Percentiles rank a stretch among this genome's conserved stretches.
Conservation (phyloP, 768 basidiomycete genomes). For the Amanita rimosa region DNA sequence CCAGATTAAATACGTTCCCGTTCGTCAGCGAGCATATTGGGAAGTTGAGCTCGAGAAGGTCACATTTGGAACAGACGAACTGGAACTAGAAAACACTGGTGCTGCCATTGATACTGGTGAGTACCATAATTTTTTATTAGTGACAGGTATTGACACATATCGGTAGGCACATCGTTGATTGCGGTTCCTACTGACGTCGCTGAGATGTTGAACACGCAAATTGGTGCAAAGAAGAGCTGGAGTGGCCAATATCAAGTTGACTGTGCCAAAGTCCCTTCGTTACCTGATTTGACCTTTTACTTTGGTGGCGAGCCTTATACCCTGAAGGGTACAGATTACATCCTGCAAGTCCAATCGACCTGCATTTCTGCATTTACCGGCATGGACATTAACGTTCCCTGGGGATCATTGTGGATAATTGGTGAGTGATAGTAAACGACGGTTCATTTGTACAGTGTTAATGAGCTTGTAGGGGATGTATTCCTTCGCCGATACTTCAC, state of each 20-base stretch:
- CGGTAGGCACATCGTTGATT: conserved; percentile 81
- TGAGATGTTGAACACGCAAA: conserved; percentile 93
- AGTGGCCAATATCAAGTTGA: conserved; percentile 93
- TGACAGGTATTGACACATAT: conserved; percentile 4
- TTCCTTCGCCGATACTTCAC: conserved; percentile 90
- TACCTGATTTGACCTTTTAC: conserved; percentile 78
- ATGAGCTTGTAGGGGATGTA: conserved; percentile 48
- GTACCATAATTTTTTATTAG: not conserved
- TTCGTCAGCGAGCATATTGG: conserved; percentile 96
- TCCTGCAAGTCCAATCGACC: conserved; percentile 82
- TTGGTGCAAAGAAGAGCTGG: conserved; percentile 92
- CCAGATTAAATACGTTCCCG: conserved; percentile 74
- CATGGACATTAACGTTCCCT: conserved; percentile 79
- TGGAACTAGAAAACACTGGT: conserved; percentile 90
- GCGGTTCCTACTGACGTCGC: conserved; percentile 90
- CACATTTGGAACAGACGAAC: conserved; percentile 71
- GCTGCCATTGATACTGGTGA: conserved; percentile 85
- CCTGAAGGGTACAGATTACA: conserved; percentile 77
- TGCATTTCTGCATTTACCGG: conserved; percentile 93
- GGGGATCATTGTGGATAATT: conserved; percentile 80
- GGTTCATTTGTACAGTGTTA: not conserved
- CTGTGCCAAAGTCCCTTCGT: conserved; percentile 70
- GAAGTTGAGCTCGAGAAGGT: conserved; percentile 91
- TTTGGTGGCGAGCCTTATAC: conserved; percentile 76
- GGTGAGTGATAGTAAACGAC: conserved; percentile 33